Conservation (phyloP, 768 basidiomycete species). For the Tulasnella calospora region DNA sequence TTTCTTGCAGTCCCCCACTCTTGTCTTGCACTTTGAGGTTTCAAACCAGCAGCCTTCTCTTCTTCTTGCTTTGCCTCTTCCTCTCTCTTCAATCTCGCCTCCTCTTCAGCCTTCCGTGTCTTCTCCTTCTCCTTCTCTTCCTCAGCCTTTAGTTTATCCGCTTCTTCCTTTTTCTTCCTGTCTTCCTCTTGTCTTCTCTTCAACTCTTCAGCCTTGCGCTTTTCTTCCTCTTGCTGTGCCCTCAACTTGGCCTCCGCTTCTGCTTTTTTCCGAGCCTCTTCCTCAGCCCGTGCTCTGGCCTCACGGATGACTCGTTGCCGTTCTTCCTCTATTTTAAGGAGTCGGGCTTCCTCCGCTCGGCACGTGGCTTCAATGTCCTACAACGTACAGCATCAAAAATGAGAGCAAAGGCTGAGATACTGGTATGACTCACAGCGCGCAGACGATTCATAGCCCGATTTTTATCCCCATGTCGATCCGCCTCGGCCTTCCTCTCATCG, state of each 20-base stretch:
- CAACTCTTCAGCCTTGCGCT: conserved; percentile 45
- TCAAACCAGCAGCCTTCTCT: conserved; percentile 45
- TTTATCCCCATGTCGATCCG: not conserved
- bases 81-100: conserved; percentile 40
- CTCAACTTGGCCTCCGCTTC: conserved; percentile 7
- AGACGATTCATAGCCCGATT: conserved; percentile 5
- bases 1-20: conserved; percentile 61
- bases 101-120: conserved; percentile 38
- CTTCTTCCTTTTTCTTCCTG: conserved; percentile 35
- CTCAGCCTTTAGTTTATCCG: conserved; percentile 37
- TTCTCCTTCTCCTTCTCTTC: conserved; percentile 43
- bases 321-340: not conserved
- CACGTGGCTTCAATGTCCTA: conserved; percentile 6
- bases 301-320: conserved; percentile 2
- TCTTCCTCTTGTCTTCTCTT: conserved; percentile 42
- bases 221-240: conserved; percentile 48
- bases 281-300: not conserved
- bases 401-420: not conserved
- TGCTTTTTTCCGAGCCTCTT: conserved; percentile 5
- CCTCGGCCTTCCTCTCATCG: not conserved
- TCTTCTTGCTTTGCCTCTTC: conserved; percentile 26
- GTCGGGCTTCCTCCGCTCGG: conserved; percentile 26
- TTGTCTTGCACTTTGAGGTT: conserved; percentile 45
- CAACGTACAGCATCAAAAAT: not conserved
- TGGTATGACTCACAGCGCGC: not conserved